phyloP scores from a whole-genome alignment of 306 rosid species.

The Lupinus albus region DNA sequence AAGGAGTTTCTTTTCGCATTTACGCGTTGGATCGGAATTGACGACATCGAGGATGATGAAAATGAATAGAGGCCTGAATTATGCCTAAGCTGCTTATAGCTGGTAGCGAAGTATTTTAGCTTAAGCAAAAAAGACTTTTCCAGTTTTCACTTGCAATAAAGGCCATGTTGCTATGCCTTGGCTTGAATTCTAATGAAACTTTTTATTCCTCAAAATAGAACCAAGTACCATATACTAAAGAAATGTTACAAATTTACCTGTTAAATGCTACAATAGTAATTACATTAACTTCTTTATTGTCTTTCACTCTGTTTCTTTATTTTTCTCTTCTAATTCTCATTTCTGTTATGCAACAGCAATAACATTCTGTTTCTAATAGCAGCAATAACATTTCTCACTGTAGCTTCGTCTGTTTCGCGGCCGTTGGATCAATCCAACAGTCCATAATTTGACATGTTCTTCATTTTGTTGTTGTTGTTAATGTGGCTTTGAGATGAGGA shows the following conservation, averaged over 20 bases:
- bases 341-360: not conserved
- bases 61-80: constrained; percentile 38
- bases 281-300: constrained; percentile 21
- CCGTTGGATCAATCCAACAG: too few relatives aligned
- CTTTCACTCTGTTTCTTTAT: not conserved
- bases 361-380: too few relatives aligned
- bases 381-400: too few relatives aligned
- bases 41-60: constrained; percentile 80
- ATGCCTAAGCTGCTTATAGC: constrained; percentile 6
- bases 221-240: constrained; percentile 36
- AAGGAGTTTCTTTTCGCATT: constrained; percentile 95
- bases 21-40: constrained; percentile 95
- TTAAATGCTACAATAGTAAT: constrained; percentile 34
- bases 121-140: constrained; percentile 37
- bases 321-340: not conserved
- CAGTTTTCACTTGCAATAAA: constrained; percentile 47
- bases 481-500: too few relatives aligned
- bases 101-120: constrained; percentile 30
- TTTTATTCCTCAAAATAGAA: constrained; percentile 34
- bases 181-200: constrained; percentile 29
- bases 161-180: constrained; percentile 39
- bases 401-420: too few relatives aligned
- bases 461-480: too few relatives aligned
- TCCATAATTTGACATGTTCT: too few relatives aligned
- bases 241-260: constrained; percentile 33